phyloP scores from a whole-genome alignment of 352 stramenopile genomes.

The Hyaloperonospora brassicae region DNA sequence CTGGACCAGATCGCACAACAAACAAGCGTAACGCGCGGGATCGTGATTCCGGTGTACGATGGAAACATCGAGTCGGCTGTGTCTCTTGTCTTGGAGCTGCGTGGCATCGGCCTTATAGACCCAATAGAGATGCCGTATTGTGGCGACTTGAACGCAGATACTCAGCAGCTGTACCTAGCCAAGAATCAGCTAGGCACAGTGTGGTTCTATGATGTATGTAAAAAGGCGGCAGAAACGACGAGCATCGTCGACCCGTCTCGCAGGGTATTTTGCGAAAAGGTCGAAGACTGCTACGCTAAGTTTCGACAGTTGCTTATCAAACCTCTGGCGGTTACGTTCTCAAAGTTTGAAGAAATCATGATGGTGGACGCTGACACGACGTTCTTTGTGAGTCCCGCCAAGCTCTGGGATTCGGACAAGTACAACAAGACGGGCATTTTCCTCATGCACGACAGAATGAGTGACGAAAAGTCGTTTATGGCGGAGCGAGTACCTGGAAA shows the following conservation, averaged over 20 bases:
- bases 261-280: constrained; percentile 26
- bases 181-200: constrained; percentile 12
- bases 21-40: constrained; percentile 9
- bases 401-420: constrained; percentile 23
- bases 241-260: constrained; percentile 3
- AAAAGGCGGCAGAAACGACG: constrained; percentile 6
- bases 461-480: constrained; percentile 29
- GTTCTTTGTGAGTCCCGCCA: background rate
- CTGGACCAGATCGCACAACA: constrained; percentile 12
- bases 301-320: constrained; percentile 31
- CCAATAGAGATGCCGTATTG: constrained; percentile 35
- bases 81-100: constrained; percentile 28
- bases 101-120: constrained; percentile 14
- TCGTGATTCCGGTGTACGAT: constrained; percentile 31
- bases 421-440: constrained; percentile 31
- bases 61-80: constrained; percentile 22
- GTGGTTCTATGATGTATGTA: constrained; percentile 26
- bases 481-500: background rate
- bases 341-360: constrained; percentile 42
- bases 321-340: constrained; percentile 27
- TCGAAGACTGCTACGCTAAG: constrained; percentile 21
- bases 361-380: constrained; percentile 5
- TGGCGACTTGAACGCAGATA: constrained; percentile 23
- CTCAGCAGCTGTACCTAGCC: constrained; percentile 4
- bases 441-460: constrained; percentile 43